phyloP scores from a whole-genome alignment of 139 green algal genomes.

The Volvox africanus region DNA sequence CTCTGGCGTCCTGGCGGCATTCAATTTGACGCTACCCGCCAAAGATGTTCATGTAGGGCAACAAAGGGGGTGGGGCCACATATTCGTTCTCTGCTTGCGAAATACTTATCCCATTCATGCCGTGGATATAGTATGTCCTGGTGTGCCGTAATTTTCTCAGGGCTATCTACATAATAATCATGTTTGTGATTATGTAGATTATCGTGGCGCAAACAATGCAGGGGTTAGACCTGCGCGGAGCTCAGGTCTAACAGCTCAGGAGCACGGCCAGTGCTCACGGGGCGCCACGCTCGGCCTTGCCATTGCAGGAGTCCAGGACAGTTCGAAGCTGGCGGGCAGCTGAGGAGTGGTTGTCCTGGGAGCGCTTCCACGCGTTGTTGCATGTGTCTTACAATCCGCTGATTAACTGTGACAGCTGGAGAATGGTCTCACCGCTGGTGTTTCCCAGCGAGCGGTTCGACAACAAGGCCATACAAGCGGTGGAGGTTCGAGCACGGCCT shows the following conservation, averaged over 20 bases:
- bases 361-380: constrained; percentile 65
- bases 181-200: no score
- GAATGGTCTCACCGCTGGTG: constrained; percentile 51
- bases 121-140: no score
- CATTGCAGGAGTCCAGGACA: not conserved
- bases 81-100: no score
- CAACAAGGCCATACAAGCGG: constrained; percentile 67
- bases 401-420: constrained; percentile 72
- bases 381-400: constrained; percentile 64
- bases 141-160: no score
- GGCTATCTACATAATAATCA: no score
- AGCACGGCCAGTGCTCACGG: no score
- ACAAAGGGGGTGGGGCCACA: no score
- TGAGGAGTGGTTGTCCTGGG: constrained; percentile 66
- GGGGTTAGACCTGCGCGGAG: no score
- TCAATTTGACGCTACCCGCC: constrained; percentile 61
- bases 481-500: constrained; percentile 53
- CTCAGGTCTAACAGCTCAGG: no score
- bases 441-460: constrained; percentile 63
- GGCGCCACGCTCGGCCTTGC: no score
- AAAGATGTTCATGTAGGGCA: not conserved
- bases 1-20: constrained; percentile 62
- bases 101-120: no score
- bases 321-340: constrained; percentile 64
- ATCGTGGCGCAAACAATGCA: no score